A percentile compares a stretch with the other conserved stretches of the same genome.
Conservation (phyloP, 768 basidiomycete species). For the Leccinum obscurum region DNA sequence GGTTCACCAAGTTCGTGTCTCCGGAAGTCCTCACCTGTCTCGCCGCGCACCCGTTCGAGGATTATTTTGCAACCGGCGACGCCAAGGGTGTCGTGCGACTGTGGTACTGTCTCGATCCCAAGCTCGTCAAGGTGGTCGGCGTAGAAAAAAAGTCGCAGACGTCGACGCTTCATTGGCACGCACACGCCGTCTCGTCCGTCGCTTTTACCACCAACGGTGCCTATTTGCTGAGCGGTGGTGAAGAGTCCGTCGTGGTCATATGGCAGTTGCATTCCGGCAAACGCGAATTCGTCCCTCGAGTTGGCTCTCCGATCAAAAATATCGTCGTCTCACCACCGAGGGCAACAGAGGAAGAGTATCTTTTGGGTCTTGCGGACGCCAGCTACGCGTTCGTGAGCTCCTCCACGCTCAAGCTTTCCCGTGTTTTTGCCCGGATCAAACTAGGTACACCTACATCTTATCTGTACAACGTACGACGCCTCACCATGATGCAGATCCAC, state of each 20-base stretch:
- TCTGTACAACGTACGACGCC: background rate
- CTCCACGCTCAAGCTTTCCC: slow-evolving; percentile 66
- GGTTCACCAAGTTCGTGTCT: slow-evolving; percentile 82
- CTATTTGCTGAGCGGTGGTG: slow-evolving; percentile 90
- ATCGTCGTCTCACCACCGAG: slow-evolving; percentile 58
- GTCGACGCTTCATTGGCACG: slow-evolving; percentile 92
- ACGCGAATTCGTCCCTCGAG: slow-evolving; percentile 89
- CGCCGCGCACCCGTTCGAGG: slow-evolving; percentile 84
- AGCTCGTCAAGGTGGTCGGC: slow-evolving; percentile 49
- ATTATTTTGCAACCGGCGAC: slow-evolving; percentile 96
- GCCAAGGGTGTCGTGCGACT: slow-evolving; percentile 78
- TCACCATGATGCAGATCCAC: slow-evolving; percentile 34
- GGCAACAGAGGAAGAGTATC: slow-evolving; percentile 76
- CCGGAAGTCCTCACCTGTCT: slow-evolving; percentile 81
- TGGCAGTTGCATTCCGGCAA: slow-evolving; percentile 92
- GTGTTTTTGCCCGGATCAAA: slow-evolving; percentile 76
- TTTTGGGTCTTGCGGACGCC: slow-evolving; percentile 80
- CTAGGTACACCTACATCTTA: slow-evolving; percentile 49
- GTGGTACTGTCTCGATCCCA: slow-evolving; percentile 88
- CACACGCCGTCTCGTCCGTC: slow-evolving; percentile 86
- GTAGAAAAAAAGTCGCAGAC: slow-evolving; percentile 84
- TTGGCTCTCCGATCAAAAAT: slow-evolving; percentile 82
- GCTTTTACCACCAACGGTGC: slow-evolving; percentile 89
- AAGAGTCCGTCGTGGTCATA: slow-evolving; percentile 94
- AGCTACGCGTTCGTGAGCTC: slow-evolving; percentile 75